Evolutionary conservation across 2,329 filamentous ascomycete genomes (phyloP), one percentile per base, ranked within the genome.

Genomic region (Immersiporthe knoxdaviesiana): DNA sequence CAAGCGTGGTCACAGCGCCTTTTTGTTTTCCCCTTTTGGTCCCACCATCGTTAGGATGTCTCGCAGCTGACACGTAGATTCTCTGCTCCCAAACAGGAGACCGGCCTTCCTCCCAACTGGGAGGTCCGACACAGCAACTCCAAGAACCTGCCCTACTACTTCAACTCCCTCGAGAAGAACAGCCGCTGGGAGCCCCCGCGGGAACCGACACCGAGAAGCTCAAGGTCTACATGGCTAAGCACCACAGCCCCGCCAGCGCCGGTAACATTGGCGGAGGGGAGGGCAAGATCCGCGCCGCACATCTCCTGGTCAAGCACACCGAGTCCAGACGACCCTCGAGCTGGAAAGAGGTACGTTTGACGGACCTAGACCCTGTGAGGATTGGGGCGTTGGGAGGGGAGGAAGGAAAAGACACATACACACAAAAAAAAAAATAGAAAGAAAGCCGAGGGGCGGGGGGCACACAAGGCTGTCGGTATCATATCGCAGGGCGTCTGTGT

Each of bases 121-220:
- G 96, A 98, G 84, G 93, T 99, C 78, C 93, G 96, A 80, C 93
- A 97, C 84, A 97, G 93, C 81, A 97, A 97, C 85, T 97, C 93
- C 81, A 98, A 97, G 85, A 97, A 97, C 83, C 91, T 98, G 47
- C 96, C 96, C 50, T 99, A 99, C 86, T 99, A 98, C 85, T 98
- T 97, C 91, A 97, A 97, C 82, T 84, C 91, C 60, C 83, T 82
- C 74, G 92, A 93, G 72, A 95, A 94, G 80, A 90, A 93, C 78
- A 98, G 96, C 72, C 89, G 93, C 82, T 99, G 96, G 96, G 96
- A 98, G 79, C 95, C 96, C 96, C 96, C 11, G 80, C 88, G 59
- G 92, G 91, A 73, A 96, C 94, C 75, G 93, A 99, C 82, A 92
- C 92, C 69, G 94, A 97, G 75, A 93, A 92, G 82, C 88, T 99